Conservation (phyloP, 805 yeast species). For the Candida succiphila region DNA sequence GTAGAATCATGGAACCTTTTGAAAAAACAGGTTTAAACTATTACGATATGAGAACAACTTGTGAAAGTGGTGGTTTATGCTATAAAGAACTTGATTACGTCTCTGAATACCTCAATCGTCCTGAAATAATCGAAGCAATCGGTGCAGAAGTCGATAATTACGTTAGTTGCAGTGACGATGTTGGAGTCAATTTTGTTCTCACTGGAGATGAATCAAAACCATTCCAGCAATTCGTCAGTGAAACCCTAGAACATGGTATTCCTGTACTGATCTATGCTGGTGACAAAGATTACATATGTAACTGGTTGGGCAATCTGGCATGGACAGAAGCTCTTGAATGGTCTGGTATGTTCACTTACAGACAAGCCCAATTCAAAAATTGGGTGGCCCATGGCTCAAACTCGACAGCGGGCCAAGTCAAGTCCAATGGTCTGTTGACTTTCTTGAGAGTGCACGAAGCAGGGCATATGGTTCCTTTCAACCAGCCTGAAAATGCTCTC, state of each 20-base stretch:
- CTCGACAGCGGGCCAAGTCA: conserved; percentile 26
- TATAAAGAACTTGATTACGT: conserved; percentile 71
- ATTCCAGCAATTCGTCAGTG: conserved; percentile 65
- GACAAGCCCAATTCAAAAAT: conserved; percentile 8
- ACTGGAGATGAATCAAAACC: conserved; percentile 94
- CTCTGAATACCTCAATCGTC: conserved; percentile 69
- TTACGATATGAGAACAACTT: conserved; percentile 76
- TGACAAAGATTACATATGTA: conserved; percentile 92
- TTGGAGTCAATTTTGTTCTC: conserved; percentile 70
- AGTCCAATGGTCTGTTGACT: conserved; percentile 53
- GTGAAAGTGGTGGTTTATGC: conserved; percentile 64
- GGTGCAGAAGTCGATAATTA: conserved; percentile 86
- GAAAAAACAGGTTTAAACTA: conserved; percentile 82
- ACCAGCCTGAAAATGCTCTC: conserved; percentile 70
- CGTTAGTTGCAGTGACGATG: conserved; percentile 67
- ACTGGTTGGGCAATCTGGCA: conserved; percentile 90
- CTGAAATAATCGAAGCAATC: conserved; percentile 65
- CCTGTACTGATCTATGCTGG: conserved; percentile 92
- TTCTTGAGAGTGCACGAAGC: conserved; percentile 81
- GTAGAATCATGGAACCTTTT: conserved; percentile 74
- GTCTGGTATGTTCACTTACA: conserved; percentile 10
- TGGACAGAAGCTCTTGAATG: conserved; percentile 68
- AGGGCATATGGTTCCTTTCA: conserved; percentile 94
- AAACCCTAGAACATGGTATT: conserved; percentile 57
- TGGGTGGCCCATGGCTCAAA: conserved; percentile 20